These are phyloP conservation scores for Triadica sebifera DNA, from an alignment of 345 rosid species.

Conservation along the genomic window DNA sequence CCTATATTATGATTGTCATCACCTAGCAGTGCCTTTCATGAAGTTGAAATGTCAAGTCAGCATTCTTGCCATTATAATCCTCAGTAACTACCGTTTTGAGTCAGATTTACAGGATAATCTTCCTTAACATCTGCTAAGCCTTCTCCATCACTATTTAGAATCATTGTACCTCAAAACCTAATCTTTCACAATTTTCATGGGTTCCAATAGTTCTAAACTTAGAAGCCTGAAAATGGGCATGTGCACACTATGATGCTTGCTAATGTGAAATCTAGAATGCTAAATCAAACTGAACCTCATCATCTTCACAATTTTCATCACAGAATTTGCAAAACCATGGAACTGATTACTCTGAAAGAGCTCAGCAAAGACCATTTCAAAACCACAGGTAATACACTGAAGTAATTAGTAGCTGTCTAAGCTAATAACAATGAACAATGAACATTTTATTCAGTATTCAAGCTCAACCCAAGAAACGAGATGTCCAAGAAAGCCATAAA, in stretches of 20 bases:
- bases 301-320: constrained; percentile 3
- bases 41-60: constrained; percentile 31
- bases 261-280: neutral
- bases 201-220: neutral
- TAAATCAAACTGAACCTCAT: constrained; percentile 9
- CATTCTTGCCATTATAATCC: constrained; percentile 9
- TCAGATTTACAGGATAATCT: constrained; percentile 12
- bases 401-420: neutral
- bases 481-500: neutral
- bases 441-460: neutral
- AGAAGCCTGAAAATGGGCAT: neutral
- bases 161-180: constrained; percentile 17
- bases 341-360: constrained; percentile 2
- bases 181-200: neutral
- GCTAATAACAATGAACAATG: neutral
- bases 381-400: neutral
- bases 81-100: constrained; percentile 13
- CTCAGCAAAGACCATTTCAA: neutral
- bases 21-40: constrained; percentile 34
- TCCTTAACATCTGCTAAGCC: constrained; percentile 20
- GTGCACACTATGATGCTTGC: neutral
- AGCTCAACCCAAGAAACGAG: neutral
- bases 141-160: constrained; percentile 7
- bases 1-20: constrained; percentile 2
- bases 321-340: neutral